These are phyloP conservation scores for Penicillium malachiteum DNA, from an alignment of 495 filamentous ascomycete species.

Conservation along the genomic window DNA sequence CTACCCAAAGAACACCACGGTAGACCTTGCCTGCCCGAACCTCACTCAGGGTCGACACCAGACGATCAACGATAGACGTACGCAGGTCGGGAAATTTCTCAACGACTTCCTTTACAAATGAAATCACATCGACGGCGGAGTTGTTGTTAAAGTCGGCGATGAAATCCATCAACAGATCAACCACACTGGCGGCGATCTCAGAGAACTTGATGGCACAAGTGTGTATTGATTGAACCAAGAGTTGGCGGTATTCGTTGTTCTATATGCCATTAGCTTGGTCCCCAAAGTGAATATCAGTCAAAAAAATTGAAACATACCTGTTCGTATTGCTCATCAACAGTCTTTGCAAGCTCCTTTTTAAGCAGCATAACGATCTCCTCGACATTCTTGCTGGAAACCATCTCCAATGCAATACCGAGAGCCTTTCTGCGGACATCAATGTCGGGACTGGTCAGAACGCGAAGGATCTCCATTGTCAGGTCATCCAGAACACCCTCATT, in stretches of 20 bases:
- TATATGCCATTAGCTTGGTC: slow-evolving; percentile 19
- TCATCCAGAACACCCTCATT: slow-evolving; percentile 95
- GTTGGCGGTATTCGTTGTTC: slow-evolving; percentile 94
- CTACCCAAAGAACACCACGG: slow-evolving; percentile 93
- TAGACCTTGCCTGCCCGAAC: slow-evolving; percentile 98
- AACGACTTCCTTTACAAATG: slow-evolving; percentile 98
- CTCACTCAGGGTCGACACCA: slow-evolving; percentile 89
- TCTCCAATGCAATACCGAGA: slow-evolving; percentile 86
- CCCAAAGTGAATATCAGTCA: neutral
- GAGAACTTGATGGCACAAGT: slow-evolving; percentile 98
- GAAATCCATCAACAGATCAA: slow-evolving; percentile 98
- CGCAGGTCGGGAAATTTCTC: slow-evolving; percentile 95
- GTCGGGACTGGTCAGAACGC: slow-evolving; percentile 94
- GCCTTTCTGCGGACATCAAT: slow-evolving; percentile 95
- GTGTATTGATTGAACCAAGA: slow-evolving; percentile 96
- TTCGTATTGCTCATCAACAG: slow-evolving; percentile 97
- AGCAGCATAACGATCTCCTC: slow-evolving; percentile 95
- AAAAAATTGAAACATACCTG: slow-evolving; percentile 51
- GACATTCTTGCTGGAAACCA: slow-evolving; percentile 98
- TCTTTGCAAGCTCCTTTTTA: slow-evolving; percentile 97
- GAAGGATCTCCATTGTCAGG: slow-evolving; percentile 95
- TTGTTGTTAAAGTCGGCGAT: slow-evolving; percentile 98
- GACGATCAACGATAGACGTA: slow-evolving; percentile 77
- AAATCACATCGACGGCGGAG: slow-evolving; percentile 95
- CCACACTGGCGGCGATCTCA: slow-evolving; percentile 94